A percentile compares a stretch with the other conserved stretches of the same genome.
Evolutionary conservation across 805 yeast genomes (phyloP).

Genomic region (Scheffersomyces coipomensis): DNA sequence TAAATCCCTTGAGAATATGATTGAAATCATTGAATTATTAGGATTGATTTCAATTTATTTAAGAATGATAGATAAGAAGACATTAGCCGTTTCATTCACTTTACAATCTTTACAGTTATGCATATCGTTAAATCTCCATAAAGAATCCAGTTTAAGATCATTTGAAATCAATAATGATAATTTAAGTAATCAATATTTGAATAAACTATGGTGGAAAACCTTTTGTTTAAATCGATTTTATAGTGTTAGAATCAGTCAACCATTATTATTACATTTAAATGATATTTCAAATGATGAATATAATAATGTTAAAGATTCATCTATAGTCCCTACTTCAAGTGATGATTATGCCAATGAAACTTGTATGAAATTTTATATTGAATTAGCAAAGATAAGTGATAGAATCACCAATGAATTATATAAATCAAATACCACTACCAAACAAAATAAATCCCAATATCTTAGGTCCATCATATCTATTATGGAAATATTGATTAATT

Average conservation of each 20-base stretch:
- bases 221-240: conserved; percentile 25
- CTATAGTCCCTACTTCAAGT: conserved; percentile 1
- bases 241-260: conserved; percentile 23
- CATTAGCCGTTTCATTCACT: conserved; percentile 21
- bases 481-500: conserved; percentile 15
- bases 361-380: conserved; percentile 16
- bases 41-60: conserved; percentile 22
- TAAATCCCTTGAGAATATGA: conserved; percentile 7
- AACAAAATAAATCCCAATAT: background rate
- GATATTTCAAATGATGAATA: conserved; percentile 16
- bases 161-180: conserved; percentile 4
- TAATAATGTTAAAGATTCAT: background rate
- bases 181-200: conserved; percentile 1
- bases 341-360: conserved; percentile 11
- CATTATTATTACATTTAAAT: conserved; percentile 15
- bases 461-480: conserved; percentile 4
- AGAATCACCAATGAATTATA: conserved; percentile 18
- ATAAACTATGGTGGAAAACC: conserved; percentile 22
- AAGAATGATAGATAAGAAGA: conserved; percentile 24
- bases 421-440: background rate
- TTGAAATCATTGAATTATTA: conserved; percentile 22
- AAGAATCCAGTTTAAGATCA: conserved; percentile 6
- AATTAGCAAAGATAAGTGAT: conserved; percentile 24
- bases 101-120: conserved; percentile 24
- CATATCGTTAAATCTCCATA: conserved; percentile 23